Base-by-base conservation (phyloP, 805 yeast species). In the Candida succiphila region DNA sequence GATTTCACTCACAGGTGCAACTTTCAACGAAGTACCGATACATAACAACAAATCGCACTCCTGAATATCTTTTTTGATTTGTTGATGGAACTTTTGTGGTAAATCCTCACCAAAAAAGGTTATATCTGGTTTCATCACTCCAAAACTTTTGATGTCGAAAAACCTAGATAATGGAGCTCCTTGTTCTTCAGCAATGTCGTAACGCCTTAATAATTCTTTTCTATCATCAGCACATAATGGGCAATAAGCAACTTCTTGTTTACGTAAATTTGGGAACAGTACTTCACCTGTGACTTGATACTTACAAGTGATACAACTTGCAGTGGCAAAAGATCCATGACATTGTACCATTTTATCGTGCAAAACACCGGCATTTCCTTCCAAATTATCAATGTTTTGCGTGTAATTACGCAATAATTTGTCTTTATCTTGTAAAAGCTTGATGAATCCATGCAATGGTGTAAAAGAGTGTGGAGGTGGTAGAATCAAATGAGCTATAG, bases 51-150 rank as follows among this genome's bases (percentile, higher is more conserved):
- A 61, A 54, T 88, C 96, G 56, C 95, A 84, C 27, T 69, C 62
- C 15, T 56, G 45, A 6, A 78, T 63, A 50, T 88, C 96, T 28
- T 67, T 65, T 27, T 63, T 60, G 20, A 78, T 69, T 15, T 58
- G 53, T 30, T 68, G 67, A 44, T 85, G 88, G 49, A 79, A 87
- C 31, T 65, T 56, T 12, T 64, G 63, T 1, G 96, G 95, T 37
- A 87, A 61, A 13, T 77, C 73, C 53, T 87, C 96, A 13, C 95
- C 95, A 45, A 87, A 87, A 49, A 87, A 87, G 0, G 95, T 86
- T 39, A 87, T 87, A 51, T 87, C 94, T 0, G 96, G 96, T 52
- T 88, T 87, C 70, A 84, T 67, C 3, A 86, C 89, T 13, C 95
- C 96, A 50, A 57, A 74, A 7, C 81, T 69, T 44, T 72, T 69